Conservation (phyloP, 2,329 filamentous ascomycete genomes). For the Claviceps maximensis region DNA sequence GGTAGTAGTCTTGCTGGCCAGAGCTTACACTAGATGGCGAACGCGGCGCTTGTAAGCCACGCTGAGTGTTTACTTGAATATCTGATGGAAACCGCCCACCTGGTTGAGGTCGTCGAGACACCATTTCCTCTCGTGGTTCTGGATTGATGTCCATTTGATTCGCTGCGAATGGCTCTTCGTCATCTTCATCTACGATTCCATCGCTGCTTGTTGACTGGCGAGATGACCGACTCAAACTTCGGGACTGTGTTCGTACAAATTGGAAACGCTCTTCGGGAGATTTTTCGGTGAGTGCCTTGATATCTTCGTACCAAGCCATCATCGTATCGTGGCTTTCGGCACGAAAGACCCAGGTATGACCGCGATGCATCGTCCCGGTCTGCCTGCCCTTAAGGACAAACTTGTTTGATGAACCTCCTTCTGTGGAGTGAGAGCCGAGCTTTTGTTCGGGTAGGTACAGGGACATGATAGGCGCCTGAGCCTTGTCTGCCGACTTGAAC, state of each 20-base stretch:
- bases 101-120: constrained; percentile 63
- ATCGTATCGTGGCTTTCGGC: constrained; percentile 77
- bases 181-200: constrained; percentile 62
- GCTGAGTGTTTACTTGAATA: constrained; percentile 63
- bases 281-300: constrained; percentile 78
- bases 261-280: constrained; percentile 77
- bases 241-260: constrained; percentile 71
- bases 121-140: constrained; percentile 34
- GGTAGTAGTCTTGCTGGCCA: constrained; percentile 29
- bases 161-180: constrained; percentile 48
- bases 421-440: constrained; percentile 77
- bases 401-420: constrained; percentile 80
- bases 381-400: constrained; percentile 96
- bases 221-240: constrained; percentile 59
- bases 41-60: constrained; percentile 66
- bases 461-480: constrained; percentile 87
- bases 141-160: constrained; percentile 31
- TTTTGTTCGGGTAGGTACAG: constrained; percentile 91
- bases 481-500: constrained; percentile 96
- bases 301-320: constrained; percentile 93
- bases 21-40: constrained; percentile 77
- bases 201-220: constrained; percentile 57
- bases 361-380: constrained; percentile 81
- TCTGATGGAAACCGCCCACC: constrained; percentile 96
- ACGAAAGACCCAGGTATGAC: constrained; percentile 59